These are phyloP conservation scores for Nicotiana tabacum DNA, from an alignment of 257 asterid genomes.

Conservation along the genomic window DNA sequence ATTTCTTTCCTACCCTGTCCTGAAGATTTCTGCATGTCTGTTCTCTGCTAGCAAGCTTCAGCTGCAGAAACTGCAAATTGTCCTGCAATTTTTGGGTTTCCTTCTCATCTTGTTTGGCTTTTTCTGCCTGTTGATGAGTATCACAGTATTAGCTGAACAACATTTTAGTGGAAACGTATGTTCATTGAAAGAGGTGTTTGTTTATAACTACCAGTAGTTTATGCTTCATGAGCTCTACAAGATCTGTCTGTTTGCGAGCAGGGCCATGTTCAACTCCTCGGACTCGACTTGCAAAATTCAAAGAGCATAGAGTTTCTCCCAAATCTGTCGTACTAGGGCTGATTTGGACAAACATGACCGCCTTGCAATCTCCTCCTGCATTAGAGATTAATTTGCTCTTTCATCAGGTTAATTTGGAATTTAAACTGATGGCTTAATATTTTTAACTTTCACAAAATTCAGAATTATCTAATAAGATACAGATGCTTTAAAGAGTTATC, in stretches of 20 bases:
- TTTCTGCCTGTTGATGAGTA: slow-evolving; percentile 64
- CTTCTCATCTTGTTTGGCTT: slow-evolving; percentile 80
- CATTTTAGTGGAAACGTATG: not conserved
- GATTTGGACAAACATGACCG: slow-evolving; percentile 76
- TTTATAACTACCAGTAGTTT: slow-evolving; percentile 68
- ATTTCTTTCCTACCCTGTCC: slow-evolving; percentile 55
- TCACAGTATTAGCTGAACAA: slow-evolving; percentile 15
- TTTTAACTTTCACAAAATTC: not conserved
- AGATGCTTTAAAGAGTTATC: not conserved
- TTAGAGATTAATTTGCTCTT: not conserved
- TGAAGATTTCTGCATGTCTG: slow-evolving; percentile 72
- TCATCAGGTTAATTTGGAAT: not conserved
- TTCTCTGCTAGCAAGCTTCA: slow-evolving; percentile 73
- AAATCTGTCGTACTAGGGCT: slow-evolving; percentile 68
- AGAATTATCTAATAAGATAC: not conserved
- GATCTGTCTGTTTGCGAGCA: slow-evolving; percentile 72
- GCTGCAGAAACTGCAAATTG: slow-evolving; percentile 63
- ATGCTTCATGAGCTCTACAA: slow-evolving; percentile 60
- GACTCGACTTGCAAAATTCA: slow-evolving; percentile 88
- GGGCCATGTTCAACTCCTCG: slow-evolving; percentile 95
- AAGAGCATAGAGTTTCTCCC: slow-evolving; percentile 87
- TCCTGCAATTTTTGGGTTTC: slow-evolving; percentile 89
- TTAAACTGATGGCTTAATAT: not conserved
- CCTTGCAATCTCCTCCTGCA: slow-evolving; percentile 97
- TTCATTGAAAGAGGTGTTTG: not conserved